Evolutionary conservation across 2,329 filamentous ascomycete genomes (phyloP).

Genomic region (Lecanicillium sp.): DNA sequence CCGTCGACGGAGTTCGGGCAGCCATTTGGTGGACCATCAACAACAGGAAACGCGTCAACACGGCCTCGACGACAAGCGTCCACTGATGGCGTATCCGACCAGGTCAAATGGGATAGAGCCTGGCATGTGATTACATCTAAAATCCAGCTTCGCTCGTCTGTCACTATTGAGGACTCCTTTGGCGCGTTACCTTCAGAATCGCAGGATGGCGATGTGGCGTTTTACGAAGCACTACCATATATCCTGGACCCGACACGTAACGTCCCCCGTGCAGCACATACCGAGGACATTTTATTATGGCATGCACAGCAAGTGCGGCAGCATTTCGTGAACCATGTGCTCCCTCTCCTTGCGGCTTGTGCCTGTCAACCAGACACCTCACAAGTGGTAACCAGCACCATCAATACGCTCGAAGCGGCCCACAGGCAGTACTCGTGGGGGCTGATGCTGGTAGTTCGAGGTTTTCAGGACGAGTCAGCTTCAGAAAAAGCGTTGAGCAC

Average conservation of each 20-base stretch:
- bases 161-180: slow-evolving; percentile 46
- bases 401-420: slow-evolving; percentile 51
- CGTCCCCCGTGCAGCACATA: slow-evolving; percentile 41
- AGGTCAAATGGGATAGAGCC: slow-evolving; percentile 50
- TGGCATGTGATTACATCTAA: slow-evolving; percentile 54
- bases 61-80: slow-evolving; percentile 11
- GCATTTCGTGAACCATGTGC: slow-evolving; percentile 52
- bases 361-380: slow-evolving; percentile 30
- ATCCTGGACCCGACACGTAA: slow-evolving; percentile 38
- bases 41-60: slow-evolving; percentile 12
- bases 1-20: slow-evolving; percentile 33
- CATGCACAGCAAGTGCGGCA: slow-evolving; percentile 51
- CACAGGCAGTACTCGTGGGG: slow-evolving; percentile 50
- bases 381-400: slow-evolving; percentile 41
- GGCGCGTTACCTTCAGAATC: slow-evolving; percentile 36
- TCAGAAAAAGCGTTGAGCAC: slow-evolving; percentile 33
- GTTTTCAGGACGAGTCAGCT: slow-evolving; percentile 28
- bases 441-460: slow-evolving; percentile 41
- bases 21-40: slow-evolving; percentile 34
- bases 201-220: slow-evolving; percentile 33
- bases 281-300: slow-evolving; percentile 51
- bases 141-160: slow-evolving; percentile 48
- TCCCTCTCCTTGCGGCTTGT: slow-evolving; percentile 45
- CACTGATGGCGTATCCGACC: slow-evolving; percentile 29
- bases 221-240: slow-evolving; percentile 44